Conservation (phyloP, 306 rosid genomes). For the Geum urbanum region DNA sequence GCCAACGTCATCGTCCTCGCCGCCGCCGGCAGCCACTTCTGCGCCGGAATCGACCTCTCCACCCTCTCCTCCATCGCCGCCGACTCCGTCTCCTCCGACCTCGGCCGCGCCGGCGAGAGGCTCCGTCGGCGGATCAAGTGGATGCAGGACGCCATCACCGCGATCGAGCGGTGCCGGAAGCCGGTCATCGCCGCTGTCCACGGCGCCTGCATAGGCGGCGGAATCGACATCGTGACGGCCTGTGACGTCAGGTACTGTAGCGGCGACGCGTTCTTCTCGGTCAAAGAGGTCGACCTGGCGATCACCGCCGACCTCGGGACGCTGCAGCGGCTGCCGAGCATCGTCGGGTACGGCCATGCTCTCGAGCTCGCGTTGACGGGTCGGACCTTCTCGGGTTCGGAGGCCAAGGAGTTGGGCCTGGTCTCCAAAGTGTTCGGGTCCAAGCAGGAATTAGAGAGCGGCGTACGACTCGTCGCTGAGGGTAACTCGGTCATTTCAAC, state of each 20-base stretch:
- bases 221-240: slow-evolving; percentile 66
- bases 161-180: slow-evolving; percentile 82
- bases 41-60: too few relatives aligned
- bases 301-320: slow-evolving; percentile 84
- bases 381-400: slow-evolving; percentile 63
- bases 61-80: too few relatives aligned
- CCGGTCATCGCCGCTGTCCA: slow-evolving; percentile 69
- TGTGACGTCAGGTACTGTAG: slow-evolving; percentile 77
- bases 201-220: slow-evolving; percentile 86
- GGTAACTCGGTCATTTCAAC: slow-evolving; percentile 29
- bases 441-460: slow-evolving; percentile 39
- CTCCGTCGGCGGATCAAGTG: slow-evolving; percentile 55
- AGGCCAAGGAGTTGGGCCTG: too few relatives aligned
- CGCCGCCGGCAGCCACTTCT: slow-evolving; percentile 69
- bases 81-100: too few relatives aligned
- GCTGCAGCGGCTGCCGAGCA: slow-evolving; percentile 72
- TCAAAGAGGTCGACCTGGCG: slow-evolving; percentile 78
- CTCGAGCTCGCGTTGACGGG: slow-evolving; percentile 80
- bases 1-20: slow-evolving; percentile 63
- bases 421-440: slow-evolving; percentile 57
- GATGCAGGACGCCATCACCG: too few relatives aligned
- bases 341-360: slow-evolving; percentile 76
- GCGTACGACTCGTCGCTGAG: slow-evolving; percentile 44
- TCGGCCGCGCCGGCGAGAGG: slow-evolving; percentile 53
- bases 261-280: slow-evolving; percentile 74